phyloP scores from a whole-genome alignment of 129 eudicot species.

The Flaveria trinervia region DNA sequence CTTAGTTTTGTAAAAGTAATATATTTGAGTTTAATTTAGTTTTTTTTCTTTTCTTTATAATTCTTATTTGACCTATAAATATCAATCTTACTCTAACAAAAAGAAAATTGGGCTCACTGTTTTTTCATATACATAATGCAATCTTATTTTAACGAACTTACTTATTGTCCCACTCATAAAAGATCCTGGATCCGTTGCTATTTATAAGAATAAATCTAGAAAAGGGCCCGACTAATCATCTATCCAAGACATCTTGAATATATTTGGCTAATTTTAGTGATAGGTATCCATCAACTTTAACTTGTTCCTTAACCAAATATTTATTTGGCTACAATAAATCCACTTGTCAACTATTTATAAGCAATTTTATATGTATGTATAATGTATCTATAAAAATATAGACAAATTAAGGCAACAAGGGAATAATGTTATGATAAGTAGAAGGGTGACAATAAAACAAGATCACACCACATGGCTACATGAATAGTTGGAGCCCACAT shows the following conservation, averaged over 20 bases:
- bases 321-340: conserved; percentile 35
- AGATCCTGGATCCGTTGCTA: too few relatives aligned
- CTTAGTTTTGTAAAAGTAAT: too few relatives aligned
- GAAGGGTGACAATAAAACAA: conserved; percentile 37
- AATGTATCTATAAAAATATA: conserved; percentile 4
- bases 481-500: conserved; percentile 39
- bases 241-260: neutral
- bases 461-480: conserved; percentile 37
- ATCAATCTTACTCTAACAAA: too few relatives aligned
- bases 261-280: conserved; percentile 23
- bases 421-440: conserved; percentile 41
- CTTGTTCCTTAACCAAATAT: conserved; percentile 28
- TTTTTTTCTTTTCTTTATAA: too few relatives aligned
- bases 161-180: too few relatives aligned
- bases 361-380: neutral
- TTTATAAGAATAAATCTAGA: too few relatives aligned
- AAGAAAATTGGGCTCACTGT: too few relatives aligned
- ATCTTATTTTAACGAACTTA: too few relatives aligned
- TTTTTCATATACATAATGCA: too few relatives aligned
- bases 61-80: too few relatives aligned
- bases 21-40: too few relatives aligned
- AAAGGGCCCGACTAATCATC: too few relatives aligned
- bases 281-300: conserved; percentile 35
- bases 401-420: conserved; percentile 35
- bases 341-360: conserved; percentile 27